phyloP scores from a whole-genome alignment of 306 rosid genomes.

The Arachis stenosperma region DNA sequence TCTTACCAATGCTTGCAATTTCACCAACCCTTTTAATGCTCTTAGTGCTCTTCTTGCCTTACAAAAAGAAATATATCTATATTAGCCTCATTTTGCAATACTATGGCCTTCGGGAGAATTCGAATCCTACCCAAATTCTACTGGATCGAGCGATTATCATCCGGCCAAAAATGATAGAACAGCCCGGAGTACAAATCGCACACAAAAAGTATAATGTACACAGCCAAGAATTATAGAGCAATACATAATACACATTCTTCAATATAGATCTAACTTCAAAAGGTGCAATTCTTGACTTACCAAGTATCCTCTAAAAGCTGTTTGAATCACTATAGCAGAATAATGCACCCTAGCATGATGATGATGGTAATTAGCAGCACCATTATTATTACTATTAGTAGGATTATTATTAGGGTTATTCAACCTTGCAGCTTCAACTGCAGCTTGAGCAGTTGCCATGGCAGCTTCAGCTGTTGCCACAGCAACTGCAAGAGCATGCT shows the following conservation, averaged over 20 bases:
- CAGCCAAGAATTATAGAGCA: too few species aligned
- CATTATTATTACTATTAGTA: too few species aligned
- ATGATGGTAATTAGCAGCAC: neutral
- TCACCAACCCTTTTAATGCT: conserved; percentile 90
- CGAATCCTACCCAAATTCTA: too few species aligned
- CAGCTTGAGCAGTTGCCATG: conserved; percentile 78
- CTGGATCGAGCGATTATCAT: too few species aligned
- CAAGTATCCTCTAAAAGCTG: conserved; percentile 90
- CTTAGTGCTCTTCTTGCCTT: conserved; percentile 96
- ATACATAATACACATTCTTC: too few species aligned
- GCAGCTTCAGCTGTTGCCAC: conserved; percentile 87
- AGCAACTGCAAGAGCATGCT: conserved; percentile 73
- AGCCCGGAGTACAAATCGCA: too few species aligned
- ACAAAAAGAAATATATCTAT: conserved; percentile 1
- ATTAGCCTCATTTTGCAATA: neutral
- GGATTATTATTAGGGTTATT: conserved; percentile 43
- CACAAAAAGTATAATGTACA: too few species aligned
- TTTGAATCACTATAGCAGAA: conserved; percentile 76
- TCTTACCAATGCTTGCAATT: conserved; percentile 93
- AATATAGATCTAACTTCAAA: neutral
- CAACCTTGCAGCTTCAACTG: conserved; percentile 69
- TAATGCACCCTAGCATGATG: conserved; percentile 47
- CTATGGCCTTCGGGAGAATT: too few species aligned
- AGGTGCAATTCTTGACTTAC: conserved; percentile 45
- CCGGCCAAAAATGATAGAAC: too few species aligned